These are phyloP conservation scores for Letharia lupina DNA, from an alignment of 495 filamentous ascomycete genomes.

Conservation along the genomic window DNA sequence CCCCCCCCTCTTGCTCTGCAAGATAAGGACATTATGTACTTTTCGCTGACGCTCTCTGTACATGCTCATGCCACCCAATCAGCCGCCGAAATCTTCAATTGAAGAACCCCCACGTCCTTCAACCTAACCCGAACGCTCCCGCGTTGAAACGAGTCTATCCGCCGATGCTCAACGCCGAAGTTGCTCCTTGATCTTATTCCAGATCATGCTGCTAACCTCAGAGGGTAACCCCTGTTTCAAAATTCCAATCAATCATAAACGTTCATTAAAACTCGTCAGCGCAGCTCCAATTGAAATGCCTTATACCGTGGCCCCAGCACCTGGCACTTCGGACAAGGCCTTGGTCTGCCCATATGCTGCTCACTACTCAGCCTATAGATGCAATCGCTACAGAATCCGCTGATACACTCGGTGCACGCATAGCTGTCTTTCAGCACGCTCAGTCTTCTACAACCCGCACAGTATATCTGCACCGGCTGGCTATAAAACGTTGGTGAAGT, in stretches of 20 bases:
- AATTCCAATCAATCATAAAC: background rate
- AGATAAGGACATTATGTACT: conserved; percentile 8
- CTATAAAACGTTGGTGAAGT: conserved; percentile 35
- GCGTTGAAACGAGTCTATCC: background rate
- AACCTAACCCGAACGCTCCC: background rate
- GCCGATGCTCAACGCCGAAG: background rate
- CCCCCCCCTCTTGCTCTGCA: conserved; percentile 3
- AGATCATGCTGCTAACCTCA: background rate
- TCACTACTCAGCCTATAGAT: conserved; percentile 65
- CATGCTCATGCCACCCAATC: conserved; percentile 8
- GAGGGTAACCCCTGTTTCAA: background rate
- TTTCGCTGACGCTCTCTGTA: conserved; percentile 7
- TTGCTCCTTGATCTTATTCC: background rate
- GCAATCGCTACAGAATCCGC: conserved; percentile 78
- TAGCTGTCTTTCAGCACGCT: conserved; percentile 71
- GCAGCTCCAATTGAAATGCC: conserved; percentile 46
- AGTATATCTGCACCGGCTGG: conserved; percentile 73
- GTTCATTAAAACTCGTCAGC: conserved; percentile 27
- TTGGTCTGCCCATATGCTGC: conserved; percentile 36
- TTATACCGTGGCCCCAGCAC: conserved; percentile 46
- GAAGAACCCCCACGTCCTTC: background rate
- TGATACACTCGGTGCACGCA: conserved; percentile 91
- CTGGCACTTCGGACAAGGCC: conserved; percentile 45
- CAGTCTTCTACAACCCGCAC: conserved; percentile 67
- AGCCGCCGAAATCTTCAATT: background rate